Evolutionary conservation across 2,329 filamentous ascomycete species (phyloP).

Genomic region (Chrysoporthe puriensis): DNA sequence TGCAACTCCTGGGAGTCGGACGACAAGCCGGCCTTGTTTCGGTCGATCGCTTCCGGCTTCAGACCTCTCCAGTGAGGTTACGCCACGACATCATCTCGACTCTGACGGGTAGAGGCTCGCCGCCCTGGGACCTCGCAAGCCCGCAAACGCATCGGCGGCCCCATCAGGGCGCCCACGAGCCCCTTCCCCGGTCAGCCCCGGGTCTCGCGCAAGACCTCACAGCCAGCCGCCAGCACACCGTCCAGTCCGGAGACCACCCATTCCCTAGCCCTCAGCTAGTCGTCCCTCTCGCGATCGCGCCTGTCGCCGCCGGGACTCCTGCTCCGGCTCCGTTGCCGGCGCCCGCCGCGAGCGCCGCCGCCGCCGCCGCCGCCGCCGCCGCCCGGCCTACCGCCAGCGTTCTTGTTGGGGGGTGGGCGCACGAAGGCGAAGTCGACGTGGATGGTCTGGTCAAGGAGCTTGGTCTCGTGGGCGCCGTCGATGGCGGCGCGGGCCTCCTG

Average conservation of each 20-base stretch:
- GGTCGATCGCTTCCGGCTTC: neutral
- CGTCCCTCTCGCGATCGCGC: slow-evolving; percentile 30
- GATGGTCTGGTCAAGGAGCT: slow-evolving; percentile 81
- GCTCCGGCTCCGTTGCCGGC: slow-evolving; percentile 53
- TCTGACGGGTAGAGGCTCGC: neutral
- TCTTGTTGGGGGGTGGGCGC: slow-evolving; percentile 70
- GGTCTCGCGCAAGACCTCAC: neutral
- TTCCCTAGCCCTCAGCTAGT: neutral
- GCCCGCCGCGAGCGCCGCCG: slow-evolving; percentile 39
- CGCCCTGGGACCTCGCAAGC: neutral
- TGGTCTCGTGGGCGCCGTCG: slow-evolving; percentile 74
- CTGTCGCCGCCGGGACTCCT: slow-evolving; percentile 46
- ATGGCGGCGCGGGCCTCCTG: slow-evolving; percentile 82
- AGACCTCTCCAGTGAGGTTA: too few species aligned
- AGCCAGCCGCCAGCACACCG: neutral
- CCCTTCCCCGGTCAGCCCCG: neutral
- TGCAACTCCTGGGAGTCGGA: slow-evolving; percentile 16
- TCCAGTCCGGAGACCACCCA: too few species aligned
- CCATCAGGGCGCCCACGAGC: neutral
- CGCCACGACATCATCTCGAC: neutral
- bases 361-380: slow-evolving; percentile 45
- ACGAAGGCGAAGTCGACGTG: slow-evolving; percentile 86
- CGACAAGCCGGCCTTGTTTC: slow-evolving; percentile 25
- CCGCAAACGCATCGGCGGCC: neutral
- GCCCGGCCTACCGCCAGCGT: slow-evolving; percentile 38